phyloP scores from a whole-genome alignment of 176 grass and related monocot genomes.

The Themeda triandra region DNA sequence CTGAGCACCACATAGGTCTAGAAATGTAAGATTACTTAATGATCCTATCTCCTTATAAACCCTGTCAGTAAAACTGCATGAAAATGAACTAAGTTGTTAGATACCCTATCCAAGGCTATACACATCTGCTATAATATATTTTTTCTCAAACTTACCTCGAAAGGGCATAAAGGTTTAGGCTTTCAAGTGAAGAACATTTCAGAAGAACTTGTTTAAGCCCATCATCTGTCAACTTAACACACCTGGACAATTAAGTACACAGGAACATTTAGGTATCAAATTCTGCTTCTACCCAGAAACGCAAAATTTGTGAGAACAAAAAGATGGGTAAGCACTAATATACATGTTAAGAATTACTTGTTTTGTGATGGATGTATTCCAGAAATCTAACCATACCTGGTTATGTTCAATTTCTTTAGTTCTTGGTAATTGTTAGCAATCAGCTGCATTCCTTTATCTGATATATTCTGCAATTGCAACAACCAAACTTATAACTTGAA shows the following conservation, averaged over 20 bases:
- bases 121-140: conserved; percentile 6
- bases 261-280: conserved; percentile 16
- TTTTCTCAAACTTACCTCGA: conserved; percentile 59
- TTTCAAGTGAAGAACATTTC: conserved; percentile 86
- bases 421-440: conserved; percentile 66
- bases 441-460: conserved; percentile 54
- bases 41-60: conserved; percentile 76
- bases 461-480: conserved; percentile 64
- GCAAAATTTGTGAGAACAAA: not conserved
- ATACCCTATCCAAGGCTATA: not conserved
- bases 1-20: conserved; percentile 93
- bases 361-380: not conserved
- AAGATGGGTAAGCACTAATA: not conserved
- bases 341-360: not conserved
- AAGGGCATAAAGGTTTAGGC: conserved; percentile 89
- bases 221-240: conserved; percentile 83
- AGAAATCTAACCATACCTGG: conserved; percentile 52
- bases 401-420: conserved; percentile 80
- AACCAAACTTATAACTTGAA: not conserved
- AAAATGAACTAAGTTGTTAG: conserved; percentile 29
- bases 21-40: conserved; percentile 68
- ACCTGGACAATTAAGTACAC: conserved; percentile 45
- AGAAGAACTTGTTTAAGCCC: conserved; percentile 60
- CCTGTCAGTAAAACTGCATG: conserved; percentile 73
- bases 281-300: not conserved